Evolutionary conservation across 331 rosid species (phyloP).

Genomic region (Pyrus hybrid): DNA sequence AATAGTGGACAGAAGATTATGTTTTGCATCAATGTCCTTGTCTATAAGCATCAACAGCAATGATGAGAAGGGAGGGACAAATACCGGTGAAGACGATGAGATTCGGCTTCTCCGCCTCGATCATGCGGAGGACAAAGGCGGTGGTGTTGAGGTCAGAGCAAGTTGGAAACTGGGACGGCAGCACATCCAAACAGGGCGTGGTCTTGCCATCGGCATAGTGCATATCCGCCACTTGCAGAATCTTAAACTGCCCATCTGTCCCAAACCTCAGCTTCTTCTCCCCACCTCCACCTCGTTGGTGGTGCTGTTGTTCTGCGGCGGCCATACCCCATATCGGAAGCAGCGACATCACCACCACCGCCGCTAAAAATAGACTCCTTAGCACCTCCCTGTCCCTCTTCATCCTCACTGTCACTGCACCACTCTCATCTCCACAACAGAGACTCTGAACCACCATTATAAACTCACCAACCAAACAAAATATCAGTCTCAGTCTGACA

Average conservation of each 20-base stretch:
- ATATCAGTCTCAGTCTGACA: background rate
- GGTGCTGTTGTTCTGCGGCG: constrained; percentile 8
- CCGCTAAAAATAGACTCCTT: constrained; percentile 8
- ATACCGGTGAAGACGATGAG: constrained; percentile 87
- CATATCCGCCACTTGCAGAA: constrained; percentile 95
- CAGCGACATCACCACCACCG: background rate
- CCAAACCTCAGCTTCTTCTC: constrained; percentile 42
- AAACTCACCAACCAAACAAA: background rate
- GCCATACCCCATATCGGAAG: constrained; percentile 25
- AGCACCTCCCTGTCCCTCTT: background rate
- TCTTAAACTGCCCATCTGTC: constrained; percentile 64
- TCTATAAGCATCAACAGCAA: background rate
- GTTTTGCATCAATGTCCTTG: background rate
- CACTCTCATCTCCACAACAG: background rate
- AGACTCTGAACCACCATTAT: background rate
- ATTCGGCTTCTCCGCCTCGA: constrained; percentile 84
- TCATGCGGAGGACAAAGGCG: constrained; percentile 58
- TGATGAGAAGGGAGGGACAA: background rate
- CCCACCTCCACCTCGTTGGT: background rate
- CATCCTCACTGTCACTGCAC: background rate
- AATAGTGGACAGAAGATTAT: too few species aligned
- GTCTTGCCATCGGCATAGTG: constrained; percentile 64
- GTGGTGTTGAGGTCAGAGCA: too few species aligned
- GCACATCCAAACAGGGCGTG: constrained; percentile 56
- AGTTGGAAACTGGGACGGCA: constrained; percentile 35